Evolutionary conservation across 306 rosid genomes (phyloP).

Genomic region (Cucurbita ficifolia): DNA sequence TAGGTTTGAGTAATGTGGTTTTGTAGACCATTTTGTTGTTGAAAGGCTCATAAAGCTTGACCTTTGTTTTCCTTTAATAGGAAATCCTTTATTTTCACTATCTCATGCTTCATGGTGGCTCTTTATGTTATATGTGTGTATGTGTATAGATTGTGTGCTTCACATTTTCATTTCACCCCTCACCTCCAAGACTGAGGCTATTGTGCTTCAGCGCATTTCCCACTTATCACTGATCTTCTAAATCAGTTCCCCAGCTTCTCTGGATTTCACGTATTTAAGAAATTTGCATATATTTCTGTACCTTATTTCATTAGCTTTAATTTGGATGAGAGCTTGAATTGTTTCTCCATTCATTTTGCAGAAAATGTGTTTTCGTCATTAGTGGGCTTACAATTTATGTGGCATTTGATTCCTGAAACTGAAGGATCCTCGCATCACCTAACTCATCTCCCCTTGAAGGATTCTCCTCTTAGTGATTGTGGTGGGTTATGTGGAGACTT

Average conservation of each 20-base stretch:
- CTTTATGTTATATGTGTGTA: neutral
- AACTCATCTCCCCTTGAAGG: slow-evolving; percentile 75
- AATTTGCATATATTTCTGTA: neutral
- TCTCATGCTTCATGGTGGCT: neutral
- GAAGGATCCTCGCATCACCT: slow-evolving; percentile 47
- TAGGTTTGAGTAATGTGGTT: neutral
- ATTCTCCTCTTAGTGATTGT: slow-evolving; percentile 87
- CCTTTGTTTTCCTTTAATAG: neutral
- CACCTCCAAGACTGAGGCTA: neutral
- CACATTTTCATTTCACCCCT: neutral
- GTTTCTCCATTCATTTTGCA: slow-evolving; percentile 26
- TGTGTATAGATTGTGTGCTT: neutral
- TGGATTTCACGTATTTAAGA: neutral
- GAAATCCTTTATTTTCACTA: neutral
- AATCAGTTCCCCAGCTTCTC: neutral
- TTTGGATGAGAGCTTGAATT: slow-evolving; percentile 12
- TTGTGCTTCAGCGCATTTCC: neutral
- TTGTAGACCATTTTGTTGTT: neutral
- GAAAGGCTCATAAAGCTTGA: neutral
- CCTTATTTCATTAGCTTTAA: neutral
- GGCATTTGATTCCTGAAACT: slow-evolving; percentile 55
- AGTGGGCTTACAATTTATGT: slow-evolving; percentile 84
- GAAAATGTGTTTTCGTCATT: slow-evolving; percentile 89
- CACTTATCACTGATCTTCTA: neutral
- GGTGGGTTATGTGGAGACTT: slow-evolving; percentile 88